A percentile compares a stretch with the other conserved stretches of the same genome.
Conservation (phyloP, 441 rosid species). For the Adansonia madagascariensis region DNA sequence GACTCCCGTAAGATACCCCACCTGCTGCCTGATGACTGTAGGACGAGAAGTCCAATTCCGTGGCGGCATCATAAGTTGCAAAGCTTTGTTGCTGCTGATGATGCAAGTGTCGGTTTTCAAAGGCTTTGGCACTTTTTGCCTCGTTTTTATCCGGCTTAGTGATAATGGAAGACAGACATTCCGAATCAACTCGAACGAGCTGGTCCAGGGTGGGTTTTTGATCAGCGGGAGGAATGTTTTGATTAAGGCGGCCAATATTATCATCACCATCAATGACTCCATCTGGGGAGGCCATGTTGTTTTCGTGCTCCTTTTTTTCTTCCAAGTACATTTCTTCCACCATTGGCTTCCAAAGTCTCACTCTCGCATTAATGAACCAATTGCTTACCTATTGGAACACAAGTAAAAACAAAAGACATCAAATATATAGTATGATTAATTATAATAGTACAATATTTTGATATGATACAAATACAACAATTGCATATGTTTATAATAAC, state of each 20-base stretch:
- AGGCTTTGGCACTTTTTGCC: conserved; percentile 42
- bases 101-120: conserved; percentile 41
- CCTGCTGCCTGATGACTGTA: conserved; percentile 57
- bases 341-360: conserved; percentile 99
- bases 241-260: conserved; percentile 34
- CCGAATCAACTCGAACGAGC: conserved; percentile 75
- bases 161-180: conserved; percentile 83
- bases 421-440: conserved; percentile 10
- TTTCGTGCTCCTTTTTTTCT: conserved; percentile 71
- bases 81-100: conserved; percentile 40
- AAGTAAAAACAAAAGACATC: conserved; percentile 28
- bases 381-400: conserved; percentile 73
- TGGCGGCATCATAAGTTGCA: conserved; percentile 51
- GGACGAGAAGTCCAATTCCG: conserved; percentile 73
- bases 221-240: conserved; percentile 43
- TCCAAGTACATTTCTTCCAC: conserved; percentile 95
- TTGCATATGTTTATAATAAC: conserved; percentile 24
- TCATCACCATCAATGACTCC: conserved; percentile 42
- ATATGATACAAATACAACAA: conserved; percentile 20
- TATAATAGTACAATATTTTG: neutral
- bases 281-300: conserved; percentile 48
- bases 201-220: conserved; percentile 75
- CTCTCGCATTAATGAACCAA: conserved; percentile 99
- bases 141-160: conserved; percentile 50
- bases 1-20: conserved; percentile 54